A percentile compares a stretch with the other conserved stretches of the same genome.
phyloP scores from a whole-genome alignment of 2,329 filamentous ascomycete species.

The Trichoderma brevicompactum region DNA sequence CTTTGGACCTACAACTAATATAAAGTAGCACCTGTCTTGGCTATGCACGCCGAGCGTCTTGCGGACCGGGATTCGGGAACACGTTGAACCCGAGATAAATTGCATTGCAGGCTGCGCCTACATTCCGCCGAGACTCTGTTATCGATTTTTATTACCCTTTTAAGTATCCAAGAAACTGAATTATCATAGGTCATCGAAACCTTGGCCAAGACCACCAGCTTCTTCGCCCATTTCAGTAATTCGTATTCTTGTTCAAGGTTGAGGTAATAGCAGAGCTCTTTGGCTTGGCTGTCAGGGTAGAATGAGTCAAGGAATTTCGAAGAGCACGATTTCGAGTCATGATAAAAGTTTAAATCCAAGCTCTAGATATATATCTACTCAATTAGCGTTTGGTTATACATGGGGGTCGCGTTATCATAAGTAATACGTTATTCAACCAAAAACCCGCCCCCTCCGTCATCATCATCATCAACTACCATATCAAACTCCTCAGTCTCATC shows the following conservation, averaged over 20 bases:
- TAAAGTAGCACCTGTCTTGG: neutral
- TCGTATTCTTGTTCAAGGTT: neutral
- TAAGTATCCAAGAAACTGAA: neutral
- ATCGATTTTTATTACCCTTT: neutral
- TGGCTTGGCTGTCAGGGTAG: too few relatives aligned
- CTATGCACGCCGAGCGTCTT: neutral
- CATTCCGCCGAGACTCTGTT: neutral
- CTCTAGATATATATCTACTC: neutral
- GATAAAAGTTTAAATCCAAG: neutral
- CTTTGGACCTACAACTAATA: neutral
- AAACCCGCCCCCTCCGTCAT: constrained; percentile 53
- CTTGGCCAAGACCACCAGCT: neutral
- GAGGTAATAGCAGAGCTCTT: neutral
- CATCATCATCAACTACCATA: constrained; percentile 47
- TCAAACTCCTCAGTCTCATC: constrained; percentile 52
- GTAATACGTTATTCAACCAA: constrained; percentile 42
- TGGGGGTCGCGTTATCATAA: neutral
- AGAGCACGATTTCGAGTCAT: too few relatives aligned
- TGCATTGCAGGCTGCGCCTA: neutral
- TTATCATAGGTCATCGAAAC: neutral
- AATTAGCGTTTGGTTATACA: neutral
- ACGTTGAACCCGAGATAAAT: constrained; percentile 2
- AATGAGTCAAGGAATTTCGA: neutral
- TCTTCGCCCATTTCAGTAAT: neutral
- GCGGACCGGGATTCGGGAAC: constrained; percentile 16